Evolutionary conservation across 352 stramenopile species (phyloP), one percentile per base, ranked within the genome.

Genomic region (Globisporangium nunn): DNA sequence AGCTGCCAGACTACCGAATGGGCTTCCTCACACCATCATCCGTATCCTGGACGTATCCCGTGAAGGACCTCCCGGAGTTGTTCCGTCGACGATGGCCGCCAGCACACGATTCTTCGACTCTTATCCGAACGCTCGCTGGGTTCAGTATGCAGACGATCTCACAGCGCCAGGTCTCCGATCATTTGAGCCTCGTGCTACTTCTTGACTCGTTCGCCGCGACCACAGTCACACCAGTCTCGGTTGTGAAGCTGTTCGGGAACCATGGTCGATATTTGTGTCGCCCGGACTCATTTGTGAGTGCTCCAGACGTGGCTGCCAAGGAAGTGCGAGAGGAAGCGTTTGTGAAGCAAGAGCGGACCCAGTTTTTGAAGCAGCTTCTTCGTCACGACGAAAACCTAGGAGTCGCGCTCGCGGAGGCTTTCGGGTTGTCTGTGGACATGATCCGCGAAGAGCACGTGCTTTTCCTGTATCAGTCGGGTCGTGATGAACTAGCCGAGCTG

Each of bases 371-470:
- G 51, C 65, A 89, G 35, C 69, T 94, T 35, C 60, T 94, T 14
- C 76, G 76, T 40, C 66, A 85, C 52, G 77, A 92, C 52, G 78
- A 90, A 50, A 55, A 58, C 0, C 50, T 91, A 3, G 84, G 79
- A 0, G 87, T 91, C 56, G 61, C 72, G 3, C 64, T 94, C 12
- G 81, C 81, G 1, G 69, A 89, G n/a, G 67, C 80, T n/a, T 91
- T 94, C 60, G 64, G 71, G 18, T 49, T 92, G 28, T 75, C 80
- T n/a, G 68, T 86, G 12, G 78, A 92, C 23, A 64, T 78, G 30
- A 85, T 94, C 58, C 79, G 79, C 29, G 78, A 91, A 74, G 81
- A 90, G 54, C 75, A 92, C 40, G 76, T 90, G 23, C 39, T 94
- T 30, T 91, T 89, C 51, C 65, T 94, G 58, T 94, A 92, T 57